These are phyloP conservation scores for Rhododendron ferrugineum DNA, from an alignment of 148 eudicot genomes.

Conservation along the genomic window DNA sequence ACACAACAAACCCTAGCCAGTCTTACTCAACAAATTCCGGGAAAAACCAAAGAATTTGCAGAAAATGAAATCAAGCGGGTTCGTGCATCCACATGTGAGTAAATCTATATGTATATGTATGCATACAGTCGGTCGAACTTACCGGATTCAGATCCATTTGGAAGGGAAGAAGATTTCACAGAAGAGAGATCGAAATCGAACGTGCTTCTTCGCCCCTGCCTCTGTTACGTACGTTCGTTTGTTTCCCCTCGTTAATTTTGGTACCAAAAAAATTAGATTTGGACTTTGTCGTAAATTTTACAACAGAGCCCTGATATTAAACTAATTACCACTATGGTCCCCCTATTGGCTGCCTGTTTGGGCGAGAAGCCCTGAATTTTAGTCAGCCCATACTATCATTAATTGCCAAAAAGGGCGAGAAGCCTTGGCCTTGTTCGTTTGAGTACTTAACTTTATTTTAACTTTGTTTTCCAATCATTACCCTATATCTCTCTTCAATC, in stretches of 20 bases:
- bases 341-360: neutral
- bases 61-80: neutral
- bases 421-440: too few relatives aligned
- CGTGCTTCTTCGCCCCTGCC: neutral
- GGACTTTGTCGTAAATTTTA: neutral
- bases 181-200: neutral
- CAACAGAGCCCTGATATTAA: neutral
- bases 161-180: neutral
- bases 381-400: too few relatives aligned
- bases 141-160: slow-evolving; percentile 8
- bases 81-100: neutral
- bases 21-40: neutral
- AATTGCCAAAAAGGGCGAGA: too few relatives aligned
- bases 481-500: too few relatives aligned
- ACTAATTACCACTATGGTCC: neutral
- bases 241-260: neutral
- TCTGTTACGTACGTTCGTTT: neutral
- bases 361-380: too few relatives aligned
- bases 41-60: neutral
- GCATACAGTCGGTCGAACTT: neutral
- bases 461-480: too few relatives aligned
- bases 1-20: neutral
- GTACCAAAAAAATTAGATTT: neutral
- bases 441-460: too few relatives aligned
- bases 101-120: neutral